Evolutionary conservation across 805 yeast species (phyloP), one percentile per base, ranked within the genome.

Genomic region (Candida sakaeoensis): DNA sequence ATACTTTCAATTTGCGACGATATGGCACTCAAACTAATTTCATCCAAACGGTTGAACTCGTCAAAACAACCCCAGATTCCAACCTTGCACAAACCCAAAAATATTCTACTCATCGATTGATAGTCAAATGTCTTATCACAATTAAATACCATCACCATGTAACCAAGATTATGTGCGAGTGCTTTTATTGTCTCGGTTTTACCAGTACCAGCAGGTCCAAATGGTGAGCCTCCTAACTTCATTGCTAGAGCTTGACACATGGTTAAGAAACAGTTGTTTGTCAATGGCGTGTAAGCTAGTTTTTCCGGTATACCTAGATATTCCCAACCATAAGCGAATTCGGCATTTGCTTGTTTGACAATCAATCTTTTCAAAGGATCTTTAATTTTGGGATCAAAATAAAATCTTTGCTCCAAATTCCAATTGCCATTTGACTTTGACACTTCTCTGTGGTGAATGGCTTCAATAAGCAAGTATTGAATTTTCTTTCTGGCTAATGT

Each of bases 161-260:
- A 72, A 6, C 98, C 98, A 6, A 91, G 62, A 27, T 77, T 78
- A 30, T 79, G 79, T 1, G 93, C 96, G 22, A 90, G 64, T 0
- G 95, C 85, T 55, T 91, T 91, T 18, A 91, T 73, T 0, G 95
- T 74, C 55, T 91, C 98, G 0, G 98, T 91, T 55, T 91, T 91
- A 48, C 98, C 98, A 0, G 98, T 91, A 30, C 98, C 98, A 2
- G 98, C 96, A 1, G 98, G 97, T 0, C 98, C 98, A 58, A 84
- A 80, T 1, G 95, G 83, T 1, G 95, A 83, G 0, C 95, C 95
- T n/a, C 98, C 98, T 7, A 79, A 65, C 25, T 73, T 74, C 49
- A 81, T 87, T 24, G 77, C 73, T 13, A 89, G 56, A 0, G 97
- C 90, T 44, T 82, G 84, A 0, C 85, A 68, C 79, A 90, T 76